Percentiles rank a stretch among this genome's conserved stretches.
Evolutionary conservation across 345 rosid genomes (phyloP).

Genomic region (Zanthoxylum bungeanum): DNA sequence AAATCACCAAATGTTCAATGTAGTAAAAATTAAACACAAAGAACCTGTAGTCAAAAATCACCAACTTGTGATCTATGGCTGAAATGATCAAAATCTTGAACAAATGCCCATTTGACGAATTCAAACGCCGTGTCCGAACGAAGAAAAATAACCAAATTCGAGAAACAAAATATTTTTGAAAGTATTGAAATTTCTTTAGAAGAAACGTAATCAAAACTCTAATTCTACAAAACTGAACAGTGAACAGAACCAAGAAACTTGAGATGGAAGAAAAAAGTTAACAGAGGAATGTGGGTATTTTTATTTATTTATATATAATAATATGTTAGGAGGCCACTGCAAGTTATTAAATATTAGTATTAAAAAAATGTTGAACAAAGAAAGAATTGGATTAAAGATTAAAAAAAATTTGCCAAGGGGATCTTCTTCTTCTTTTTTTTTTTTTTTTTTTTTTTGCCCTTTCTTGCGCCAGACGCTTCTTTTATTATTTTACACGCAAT

Average conservation of each 20-base stretch:
- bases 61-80: not conserved
- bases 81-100: not conserved
- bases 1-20: not conserved
- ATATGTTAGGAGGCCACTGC: no score
- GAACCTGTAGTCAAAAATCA: not conserved
- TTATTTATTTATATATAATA: not conserved
- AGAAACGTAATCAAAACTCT: slow-evolving; percentile 22
- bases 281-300: not conserved
- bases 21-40: not conserved
- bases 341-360: no score
- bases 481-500: slow-evolving; percentile 16
- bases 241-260: slow-evolving; percentile 21
- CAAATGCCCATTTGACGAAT: not conserved
- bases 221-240: slow-evolving; percentile 20
- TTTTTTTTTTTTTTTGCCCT: slow-evolving; percentile 19
- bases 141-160: not conserved
- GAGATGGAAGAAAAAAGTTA: slow-evolving; percentile 21
- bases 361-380: no score
- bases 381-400: not conserved
- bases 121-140: not conserved
- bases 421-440: slow-evolving; percentile 50
- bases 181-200: slow-evolving; percentile 7
- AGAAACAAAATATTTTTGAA: not conserved
- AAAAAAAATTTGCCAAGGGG: slow-evolving; percentile 7
- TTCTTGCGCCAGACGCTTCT: slow-evolving; percentile 56